These are phyloP conservation scores for Pseudogymnoascus sp. DNA, from an alignment of 2,329 filamentous ascomycete genomes.

Conservation along the genomic window DNA sequence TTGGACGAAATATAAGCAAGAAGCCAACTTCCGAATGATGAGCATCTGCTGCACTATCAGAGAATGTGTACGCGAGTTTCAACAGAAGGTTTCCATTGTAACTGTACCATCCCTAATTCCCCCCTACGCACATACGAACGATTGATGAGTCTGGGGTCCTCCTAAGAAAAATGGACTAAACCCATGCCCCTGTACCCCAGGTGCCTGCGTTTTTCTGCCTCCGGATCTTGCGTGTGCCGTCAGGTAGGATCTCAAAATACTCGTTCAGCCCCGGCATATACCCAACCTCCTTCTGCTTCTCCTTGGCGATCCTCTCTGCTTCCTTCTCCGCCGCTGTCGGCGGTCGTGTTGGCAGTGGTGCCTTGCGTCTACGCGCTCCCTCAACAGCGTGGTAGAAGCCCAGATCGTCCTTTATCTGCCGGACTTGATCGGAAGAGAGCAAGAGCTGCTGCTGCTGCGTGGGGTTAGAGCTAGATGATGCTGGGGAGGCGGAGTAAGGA, in stretches of 20 bases:
- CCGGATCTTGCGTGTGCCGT: not conserved
- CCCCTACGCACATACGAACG: not conserved
- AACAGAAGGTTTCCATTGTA: not conserved
- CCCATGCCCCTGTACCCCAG: not conserved
- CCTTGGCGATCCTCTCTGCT: not conserved
- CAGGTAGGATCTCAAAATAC: not conserved
- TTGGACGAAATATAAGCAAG: not conserved
- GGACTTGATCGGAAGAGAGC: slow-evolving; percentile 12
- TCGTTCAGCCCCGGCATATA: not conserved
- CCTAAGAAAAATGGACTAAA: not conserved
- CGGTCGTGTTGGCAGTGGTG: not conserved
- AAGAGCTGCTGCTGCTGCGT: not conserved
- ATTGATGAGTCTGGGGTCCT: not conserved
- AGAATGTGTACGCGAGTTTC: not conserved
- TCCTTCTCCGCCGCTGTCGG: not conserved
- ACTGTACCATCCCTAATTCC: not conserved
- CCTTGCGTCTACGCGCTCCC: not conserved
- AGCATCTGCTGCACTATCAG: not conserved
- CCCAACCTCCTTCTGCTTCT: not conserved
- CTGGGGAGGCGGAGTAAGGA: not conserved
- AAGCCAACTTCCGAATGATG: not conserved
- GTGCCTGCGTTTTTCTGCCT: not conserved
- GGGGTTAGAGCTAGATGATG: not conserved
- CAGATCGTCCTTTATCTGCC: slow-evolving; percentile 12
- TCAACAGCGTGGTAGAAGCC: slow-evolving; percentile 11